Conservation (phyloP, 257 asterid species). For the Lavandula angustifolia region DNA sequence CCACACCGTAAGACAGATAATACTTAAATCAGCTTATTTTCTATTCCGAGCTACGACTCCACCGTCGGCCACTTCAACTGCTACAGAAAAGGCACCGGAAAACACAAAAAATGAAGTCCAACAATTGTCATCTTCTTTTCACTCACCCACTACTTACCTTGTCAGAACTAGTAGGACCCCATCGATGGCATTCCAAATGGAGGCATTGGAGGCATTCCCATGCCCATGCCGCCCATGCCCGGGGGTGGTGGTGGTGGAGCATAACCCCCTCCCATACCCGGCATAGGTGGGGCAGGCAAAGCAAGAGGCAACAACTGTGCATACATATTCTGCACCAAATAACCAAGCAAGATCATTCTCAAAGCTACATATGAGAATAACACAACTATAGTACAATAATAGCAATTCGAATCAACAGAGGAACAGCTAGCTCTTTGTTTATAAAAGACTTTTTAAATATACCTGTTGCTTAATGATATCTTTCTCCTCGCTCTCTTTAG, state of each 20-base stretch:
- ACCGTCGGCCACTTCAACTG: slow-evolving; percentile 20
- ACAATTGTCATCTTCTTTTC: neutral
- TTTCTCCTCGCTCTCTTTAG: slow-evolving; percentile 53
- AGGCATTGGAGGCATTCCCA: slow-evolving; percentile 70
- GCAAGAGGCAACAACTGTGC: slow-evolving; percentile 66
- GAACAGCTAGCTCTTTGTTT: too few species aligned
- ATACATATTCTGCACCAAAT: slow-evolving; percentile 50
- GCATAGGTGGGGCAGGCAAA: slow-evolving; percentile 61
- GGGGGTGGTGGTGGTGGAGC: slow-evolving; percentile 41
- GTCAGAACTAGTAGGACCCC: slow-evolving; percentile 47
- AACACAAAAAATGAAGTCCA: neutral
- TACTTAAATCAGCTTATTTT: slow-evolving; percentile 37
- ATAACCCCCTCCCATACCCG: slow-evolving; percentile 54
- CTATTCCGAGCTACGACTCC: slow-evolving; percentile 29
- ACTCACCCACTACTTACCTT: slow-evolving; percentile 15
- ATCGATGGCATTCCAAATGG: slow-evolving; percentile 60
- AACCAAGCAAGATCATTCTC: slow-evolving; percentile 6
- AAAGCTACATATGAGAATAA: neutral
- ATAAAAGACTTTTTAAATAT: neutral
- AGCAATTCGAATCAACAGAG: too few species aligned
- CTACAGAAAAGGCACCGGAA: slow-evolving; percentile 25
- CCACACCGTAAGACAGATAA: slow-evolving; percentile 37
- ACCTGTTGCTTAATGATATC: slow-evolving; percentile 59
- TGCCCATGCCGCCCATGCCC: slow-evolving; percentile 58
- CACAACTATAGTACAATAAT: too few species aligned